Base-by-base conservation (phyloP, 352 stramenopile genomes). In the Phytopythium aichiense region DNA sequence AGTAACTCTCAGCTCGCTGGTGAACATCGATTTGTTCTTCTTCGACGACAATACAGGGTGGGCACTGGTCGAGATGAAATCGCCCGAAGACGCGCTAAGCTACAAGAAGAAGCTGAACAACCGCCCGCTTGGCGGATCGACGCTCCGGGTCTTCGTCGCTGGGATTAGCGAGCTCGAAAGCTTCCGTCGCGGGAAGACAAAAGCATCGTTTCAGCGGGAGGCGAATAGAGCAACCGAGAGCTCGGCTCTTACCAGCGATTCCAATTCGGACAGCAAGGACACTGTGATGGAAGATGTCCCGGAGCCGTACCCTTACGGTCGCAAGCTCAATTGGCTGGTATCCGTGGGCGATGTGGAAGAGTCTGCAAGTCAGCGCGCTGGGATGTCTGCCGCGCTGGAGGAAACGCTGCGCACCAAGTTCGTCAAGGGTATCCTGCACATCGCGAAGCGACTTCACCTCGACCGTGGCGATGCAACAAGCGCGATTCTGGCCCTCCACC, bases 321-420 rank as follows among this genome's bases (percentile, higher is more conserved):
- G 82, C 12, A 79, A 84, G 57, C 66, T 95, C 7, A 80, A 93
- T 50, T 95, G 87, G 87, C 65, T 89, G 9, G 79, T 93, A 16
- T 79, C 62, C 0, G 66, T 81, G 49, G 77, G 88, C 5, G 65
- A 87, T 30, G 56, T 84, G 25, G 77, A 83, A 33, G 59, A 89
- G 48, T 84, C 86, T 2, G 78, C 86, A 6, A 83, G 77, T 33
- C 83, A 87, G 22, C 73, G 77, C 1, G 58, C 58, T 23, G 76
- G 76, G 0, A 74, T 91, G n/a, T 92, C 86, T 16, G 51, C 69
- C 18, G 74, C 79, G 0, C 58, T 90, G n/a, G 86, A 95, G 60
- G 79, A 88, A 35, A 79, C 64, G 20, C 56, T 94, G 46, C 83
- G 81, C 2, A 59, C 74, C 2, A 87, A 86, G 58, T 92, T 83